Evolutionary conservation across 768 basidiomycete species (phyloP), one percentile per base, ranked within the genome.

Genomic region (Strobilomyces echinocephalus): DNA sequence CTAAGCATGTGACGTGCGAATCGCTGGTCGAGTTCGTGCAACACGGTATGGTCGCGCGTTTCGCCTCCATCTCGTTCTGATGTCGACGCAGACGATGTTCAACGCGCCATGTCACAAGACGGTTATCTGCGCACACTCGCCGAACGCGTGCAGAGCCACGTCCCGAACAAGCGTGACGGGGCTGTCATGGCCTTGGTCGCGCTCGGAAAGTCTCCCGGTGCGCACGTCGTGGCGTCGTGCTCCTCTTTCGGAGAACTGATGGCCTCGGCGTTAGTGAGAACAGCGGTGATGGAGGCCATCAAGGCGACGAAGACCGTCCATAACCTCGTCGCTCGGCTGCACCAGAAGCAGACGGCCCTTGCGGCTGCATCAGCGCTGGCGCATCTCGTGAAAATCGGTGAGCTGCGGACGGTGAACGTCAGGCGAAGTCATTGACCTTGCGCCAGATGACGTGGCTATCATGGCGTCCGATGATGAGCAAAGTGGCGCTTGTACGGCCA

Each of bases 321-420:
- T 4, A 43, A 53, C 9, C 60, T 68, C 21, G 47, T 68, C 10
- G 24, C 53, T 20, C 57, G 54, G 12, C 54, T 68, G 6, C 46
- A 41, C 24, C 26, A 51, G 9, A 62, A 61, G 41, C 51, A 59
- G 11, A 55, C 55, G 20, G 59, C 62, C 0, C 52, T 68, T 33
- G 43, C 49, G 30, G 64, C 67, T n/a, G 63, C 60, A 11, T 58
- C 30, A 1, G 57, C 56, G 8, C 41, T 68, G 12, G 59, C 56
- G 8, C 48, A 8, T 14, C 60, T 68, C 7, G 36, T 52, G 30
- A 44, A 41, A 21, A 62, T 68, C 0, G 59, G 66, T 68, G 38
- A 9, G 64, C 49, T 40, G n/a, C 43, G 12, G 35, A 43, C 9
- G 3, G 8, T 18, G 26, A 40, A n/a, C 15, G 12, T 9, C 2